A percentile compares a stretch with the other conserved stretches of the same genome.
Evolutionary conservation across 2,329 filamentous ascomycete species (phyloP).

Genomic region (Aspergillus aculeatus): DNA sequence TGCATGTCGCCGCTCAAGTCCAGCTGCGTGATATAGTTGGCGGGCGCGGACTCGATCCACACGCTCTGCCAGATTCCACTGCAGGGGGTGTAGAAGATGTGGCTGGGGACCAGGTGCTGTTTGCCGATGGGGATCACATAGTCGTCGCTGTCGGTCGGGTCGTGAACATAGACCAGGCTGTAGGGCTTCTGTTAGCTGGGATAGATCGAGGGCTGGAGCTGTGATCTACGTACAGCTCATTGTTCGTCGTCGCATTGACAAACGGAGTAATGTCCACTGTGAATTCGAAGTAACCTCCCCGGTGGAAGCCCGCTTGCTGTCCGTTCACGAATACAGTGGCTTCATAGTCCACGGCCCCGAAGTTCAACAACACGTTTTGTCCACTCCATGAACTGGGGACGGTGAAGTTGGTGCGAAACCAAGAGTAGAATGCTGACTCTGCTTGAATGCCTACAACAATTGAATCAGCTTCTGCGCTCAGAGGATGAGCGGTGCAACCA

Average conservation of each 20-base stretch:
- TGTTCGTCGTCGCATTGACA: constrained; percentile 44
- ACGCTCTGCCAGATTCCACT: constrained; percentile 74
- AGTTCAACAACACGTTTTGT: constrained; percentile 47
- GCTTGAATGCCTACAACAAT: constrained; percentile 38
- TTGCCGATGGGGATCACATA: constrained; percentile 66
- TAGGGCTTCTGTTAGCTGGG: neutral
- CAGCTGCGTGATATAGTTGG: constrained; percentile 57
- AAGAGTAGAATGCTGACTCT: constrained; percentile 41
- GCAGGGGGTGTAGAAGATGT: constrained; percentile 70
- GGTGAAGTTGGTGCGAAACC: constrained; percentile 51
- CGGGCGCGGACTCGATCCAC: constrained; percentile 65
- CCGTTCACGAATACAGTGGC: constrained; percentile 60
- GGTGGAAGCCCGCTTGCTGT: constrained; percentile 51
- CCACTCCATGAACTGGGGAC: constrained; percentile 47
- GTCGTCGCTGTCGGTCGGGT: constrained; percentile 61
- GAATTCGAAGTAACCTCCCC: constrained; percentile 64
- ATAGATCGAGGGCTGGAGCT: neutral
- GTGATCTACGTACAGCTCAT: constrained; percentile 52
- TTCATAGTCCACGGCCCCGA: constrained; percentile 54
- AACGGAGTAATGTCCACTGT: constrained; percentile 57
- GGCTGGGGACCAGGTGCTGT: constrained; percentile 53
- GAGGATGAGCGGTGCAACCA: neutral
- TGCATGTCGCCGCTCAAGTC: constrained; percentile 60
- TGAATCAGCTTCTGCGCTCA: neutral
- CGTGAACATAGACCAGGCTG: constrained; percentile 64